phyloP scores from a whole-genome alignment of 169 alveolate genomes.

The Plasmodium inui region DNA sequence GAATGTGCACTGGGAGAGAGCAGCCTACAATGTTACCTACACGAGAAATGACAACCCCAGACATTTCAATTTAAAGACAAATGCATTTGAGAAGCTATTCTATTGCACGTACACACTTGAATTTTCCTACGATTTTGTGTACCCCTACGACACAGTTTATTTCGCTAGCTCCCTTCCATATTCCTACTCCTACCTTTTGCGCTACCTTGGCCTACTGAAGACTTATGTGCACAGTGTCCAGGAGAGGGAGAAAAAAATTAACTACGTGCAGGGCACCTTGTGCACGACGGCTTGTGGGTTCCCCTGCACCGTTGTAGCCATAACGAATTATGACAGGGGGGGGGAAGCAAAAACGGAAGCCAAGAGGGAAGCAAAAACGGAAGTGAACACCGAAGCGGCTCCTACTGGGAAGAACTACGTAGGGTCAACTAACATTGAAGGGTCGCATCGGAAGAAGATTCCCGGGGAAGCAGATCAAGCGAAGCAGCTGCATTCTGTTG shows the following conservation, averaged over 20 bases:
- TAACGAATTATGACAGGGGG: conserved; percentile 47
- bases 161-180: conserved; percentile 62
- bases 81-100: conserved; percentile 8
- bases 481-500: neutral
- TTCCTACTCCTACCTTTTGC: conserved; percentile 25
- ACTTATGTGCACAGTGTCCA: neutral
- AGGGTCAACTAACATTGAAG: neutral
- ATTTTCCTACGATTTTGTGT: conserved; percentile 47
- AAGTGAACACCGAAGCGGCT: neutral
- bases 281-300: conserved; percentile 50
- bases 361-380: neutral
- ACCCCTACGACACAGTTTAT: conserved; percentile 58
- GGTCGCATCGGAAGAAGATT: neutral
- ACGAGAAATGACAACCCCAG: conserved; percentile 23
- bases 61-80: conserved; percentile 40
- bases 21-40: conserved; percentile 47
- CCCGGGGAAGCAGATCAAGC: neutral
- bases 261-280: conserved; percentile 24
- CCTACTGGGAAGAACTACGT: neutral
- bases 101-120: conserved; percentile 31
- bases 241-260: neutral
- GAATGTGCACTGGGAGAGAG: conserved; percentile 47
- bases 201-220: conserved; percentile 13
- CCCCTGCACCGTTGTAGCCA: conserved; percentile 33
- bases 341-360: neutral